Conservation (phyloP, 169 alveolate genomes). For the Plasmodium malariae region DNA sequence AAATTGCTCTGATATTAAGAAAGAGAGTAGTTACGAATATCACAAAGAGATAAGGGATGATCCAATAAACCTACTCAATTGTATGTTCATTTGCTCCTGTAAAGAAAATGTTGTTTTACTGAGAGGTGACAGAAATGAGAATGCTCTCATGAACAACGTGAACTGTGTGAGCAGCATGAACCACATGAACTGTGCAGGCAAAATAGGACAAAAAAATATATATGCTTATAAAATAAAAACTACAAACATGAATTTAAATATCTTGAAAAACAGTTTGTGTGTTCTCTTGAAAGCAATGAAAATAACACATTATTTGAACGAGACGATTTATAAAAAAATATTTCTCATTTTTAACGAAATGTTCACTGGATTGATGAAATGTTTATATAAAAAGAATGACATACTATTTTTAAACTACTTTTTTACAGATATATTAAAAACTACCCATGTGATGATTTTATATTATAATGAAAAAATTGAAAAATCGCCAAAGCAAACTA, state of each 20-base stretch:
- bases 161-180: background rate
- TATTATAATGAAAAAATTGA: conserved; percentile 64
- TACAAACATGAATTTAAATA: conserved; percentile 12
- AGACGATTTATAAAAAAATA: conserved; percentile 1
- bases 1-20: background rate
- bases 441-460: background rate
- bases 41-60: background rate
- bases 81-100: conserved; percentile 18
- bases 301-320: conserved; percentile 31
- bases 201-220: background rate
- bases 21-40: background rate
- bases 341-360: conserved; percentile 13
- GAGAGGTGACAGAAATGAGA: background rate
- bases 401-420: conserved; percentile 31
- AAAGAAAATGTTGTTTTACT: conserved; percentile 25
- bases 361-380: conserved; percentile 26
- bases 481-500: conserved; percentile 49
- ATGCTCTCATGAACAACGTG: too few species aligned
- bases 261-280: conserved; percentile 40
- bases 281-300: conserved; percentile 40
- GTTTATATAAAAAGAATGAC: conserved; percentile 32
- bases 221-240: conserved; percentile 8
- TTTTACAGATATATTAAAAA: conserved; percentile 52
- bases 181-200: background rate
- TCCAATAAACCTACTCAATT: background rate